Evolutionary conservation across 371 early-diverging fungal genomes (phyloP), one percentile per base, ranked within the genome.

Genomic region (Mortierella sp.): DNA sequence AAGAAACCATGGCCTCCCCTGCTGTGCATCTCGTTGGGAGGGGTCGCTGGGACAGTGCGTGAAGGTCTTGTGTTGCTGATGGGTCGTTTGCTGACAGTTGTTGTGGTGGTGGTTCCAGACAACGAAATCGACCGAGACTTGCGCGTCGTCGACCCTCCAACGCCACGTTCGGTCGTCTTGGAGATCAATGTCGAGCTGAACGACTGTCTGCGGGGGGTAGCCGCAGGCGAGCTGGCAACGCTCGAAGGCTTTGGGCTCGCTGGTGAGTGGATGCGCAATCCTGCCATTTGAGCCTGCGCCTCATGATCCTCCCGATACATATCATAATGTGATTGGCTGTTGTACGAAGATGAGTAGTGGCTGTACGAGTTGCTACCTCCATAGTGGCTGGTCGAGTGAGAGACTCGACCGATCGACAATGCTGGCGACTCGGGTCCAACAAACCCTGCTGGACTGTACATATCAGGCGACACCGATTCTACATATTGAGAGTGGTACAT

Each of bases 261-360:
- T 13, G 86, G 86, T 34, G 86, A 86, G 57, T 86, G 86, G 31
- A 86, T 86, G 11, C 82, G 86, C n/a, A 86, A 50, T 40, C 82
- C 86, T 13, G 86, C 86, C 82, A 86, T 79, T 55, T 82, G 86
- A 2, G 82, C 74, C 55, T 82, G 86, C 3, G 82, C 74, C 64
- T 86, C 86, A 34, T 86, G 86, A 16, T 81, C 86, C 74, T 83
- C 78, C 46, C 81, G 73, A 31, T 81, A 73, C 51, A 71, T 69
- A 21, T 86, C 81, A 11, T 76, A 61, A n/a, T 79, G 80, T 34
- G 69, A 69, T n/a, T 74, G 85, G 19, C 74, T 53, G 6, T 67
- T 64, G 21, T 75, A 67, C 10, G 67, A 75, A 11, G 74, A 28
- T 9, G 80, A 74, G 69, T 79, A 81, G 9, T 76, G 82, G 14